phyloP scores from a whole-genome alignment of 23 red algal species.

The Agarophyton chilense region DNA sequence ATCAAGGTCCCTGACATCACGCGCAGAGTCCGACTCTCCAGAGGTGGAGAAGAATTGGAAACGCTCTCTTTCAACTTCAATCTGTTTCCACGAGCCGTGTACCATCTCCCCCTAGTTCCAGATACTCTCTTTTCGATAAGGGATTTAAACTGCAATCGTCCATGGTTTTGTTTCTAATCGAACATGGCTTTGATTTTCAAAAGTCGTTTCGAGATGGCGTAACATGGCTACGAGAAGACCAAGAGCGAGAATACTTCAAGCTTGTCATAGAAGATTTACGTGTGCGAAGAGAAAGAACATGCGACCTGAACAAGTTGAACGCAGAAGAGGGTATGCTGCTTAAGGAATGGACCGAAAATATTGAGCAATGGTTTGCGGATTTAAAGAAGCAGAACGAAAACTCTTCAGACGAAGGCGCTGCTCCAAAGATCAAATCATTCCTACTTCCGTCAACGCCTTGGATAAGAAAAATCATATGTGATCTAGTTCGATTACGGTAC shows the following conservation, averaged over 20 bases:
- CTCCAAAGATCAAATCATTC: constrained; percentile 30
- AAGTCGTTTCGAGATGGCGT: constrained; percentile 48
- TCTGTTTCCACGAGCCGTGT: constrained; percentile 63
- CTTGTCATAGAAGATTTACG: constrained; percentile 11
- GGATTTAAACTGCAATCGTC: constrained; percentile 46
- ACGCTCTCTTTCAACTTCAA: constrained; percentile 64
- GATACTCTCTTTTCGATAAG: constrained; percentile 50
- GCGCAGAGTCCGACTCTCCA: neutral
- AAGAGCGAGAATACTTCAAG: constrained; percentile 18
- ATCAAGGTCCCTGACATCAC: neutral
- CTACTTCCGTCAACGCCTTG: constrained; percentile 14
- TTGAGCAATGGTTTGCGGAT: constrained; percentile 12
- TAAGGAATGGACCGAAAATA: constrained; percentile 30
- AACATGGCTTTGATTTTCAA: constrained; percentile 68
- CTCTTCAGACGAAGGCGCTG: neutral
- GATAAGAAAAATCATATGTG: constrained; percentile 53
- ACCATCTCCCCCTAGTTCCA: constrained; percentile 17
- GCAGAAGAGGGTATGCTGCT: constrained; percentile 25
- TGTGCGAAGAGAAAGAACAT: neutral
- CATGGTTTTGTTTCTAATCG: constrained; percentile 33
- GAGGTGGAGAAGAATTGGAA: constrained; percentile 25
- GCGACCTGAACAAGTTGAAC: neutral
- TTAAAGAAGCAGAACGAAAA: neutral
- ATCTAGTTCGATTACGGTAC: constrained; percentile 37
- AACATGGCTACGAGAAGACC: constrained; percentile 49